Evolutionary conservation across 768 basidiomycete species (phyloP), one percentile per base, ranked within the genome.

Genomic region (Mycena capillaripes): DNA sequence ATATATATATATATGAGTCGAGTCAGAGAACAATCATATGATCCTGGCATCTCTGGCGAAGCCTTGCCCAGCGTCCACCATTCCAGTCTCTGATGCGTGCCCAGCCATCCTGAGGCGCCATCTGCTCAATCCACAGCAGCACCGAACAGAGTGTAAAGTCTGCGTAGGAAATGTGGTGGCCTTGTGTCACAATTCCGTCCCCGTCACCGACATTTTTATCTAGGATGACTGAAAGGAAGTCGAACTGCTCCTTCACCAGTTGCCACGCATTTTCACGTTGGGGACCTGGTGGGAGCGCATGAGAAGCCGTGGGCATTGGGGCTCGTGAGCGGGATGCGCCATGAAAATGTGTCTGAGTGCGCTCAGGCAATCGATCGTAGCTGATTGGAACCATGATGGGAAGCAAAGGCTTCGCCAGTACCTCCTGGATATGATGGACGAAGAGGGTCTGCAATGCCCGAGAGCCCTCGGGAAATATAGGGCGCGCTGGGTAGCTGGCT

Each of bases 331-430:
- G 74, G 32, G 50, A 72, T 40, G 30, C 71, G 30, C 78, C 70
- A 21, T 81, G 80, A 79, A 91, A 88, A 75, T 91, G 87, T 7
- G 82, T 80, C 75, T 90, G 90, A 48, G 86, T 87, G 56, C 86
- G 87, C 67, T 86, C 84, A 1, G 90, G 89, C 6, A 94, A 82
- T 5, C 88, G 86, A 46, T 89, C 88, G 72, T 93, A 90, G 66
- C 88, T 91, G 52, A 92, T 79, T 2, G 93, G 93, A 0, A 93
- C 83, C 87, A 94, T 89, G 76, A 94, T 91, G 2, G 89, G 88
- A 21, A 93, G 84, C 17, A 94, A 85, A 0, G 92, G 92, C 76
- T 90, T 89, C 21, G 85, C 86, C 75, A 94, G 89, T 6, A 89
- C 83, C 29, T 93, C 90, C 68, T 92, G 88, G 65, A 94, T 84